Evolutionary conservation across 441 rosid species (phyloP).

Genomic region (Corymbia citriodora): DNA sequence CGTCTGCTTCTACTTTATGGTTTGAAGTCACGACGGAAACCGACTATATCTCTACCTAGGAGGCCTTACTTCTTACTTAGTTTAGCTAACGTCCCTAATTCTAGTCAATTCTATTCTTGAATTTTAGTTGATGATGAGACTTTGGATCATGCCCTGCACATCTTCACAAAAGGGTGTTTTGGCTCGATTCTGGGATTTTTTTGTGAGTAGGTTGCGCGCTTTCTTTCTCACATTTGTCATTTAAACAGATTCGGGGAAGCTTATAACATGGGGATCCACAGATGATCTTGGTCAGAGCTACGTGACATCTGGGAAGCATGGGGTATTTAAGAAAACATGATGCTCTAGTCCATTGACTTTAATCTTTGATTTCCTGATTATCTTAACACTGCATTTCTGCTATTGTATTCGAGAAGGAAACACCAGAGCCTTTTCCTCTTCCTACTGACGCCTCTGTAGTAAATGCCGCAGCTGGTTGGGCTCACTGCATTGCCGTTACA

Average conservation of each 20-base stretch:
- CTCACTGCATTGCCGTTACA: conserved; percentile 88
- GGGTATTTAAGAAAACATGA: conserved; percentile 43
- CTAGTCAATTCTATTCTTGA: background rate
- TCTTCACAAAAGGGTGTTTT: background rate
- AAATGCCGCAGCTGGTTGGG: conserved; percentile 98
- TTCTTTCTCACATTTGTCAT: background rate
- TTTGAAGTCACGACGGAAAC: background rate
- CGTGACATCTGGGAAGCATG: conserved; percentile 92
- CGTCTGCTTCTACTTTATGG: background rate
- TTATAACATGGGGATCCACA: conserved; percentile 97
- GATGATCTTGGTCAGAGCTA: conserved; percentile 99
- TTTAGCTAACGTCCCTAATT: background rate
- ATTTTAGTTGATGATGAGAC: background rate
- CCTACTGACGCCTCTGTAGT: conserved; percentile 60
- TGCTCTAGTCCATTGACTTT: conserved; percentile 11
- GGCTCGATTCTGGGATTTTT: background rate
- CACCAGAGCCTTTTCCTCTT: conserved; percentile 90
- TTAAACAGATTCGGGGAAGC: conserved; percentile 81
- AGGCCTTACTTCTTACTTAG: background rate
- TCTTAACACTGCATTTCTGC: background rate
- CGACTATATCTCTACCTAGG: background rate
- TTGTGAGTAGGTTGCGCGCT: background rate
- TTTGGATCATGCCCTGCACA: background rate
- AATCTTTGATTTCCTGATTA: background rate
- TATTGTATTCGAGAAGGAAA: conserved; percentile 48